Evolutionary conservation across 2,329 filamentous ascomycete genomes (phyloP).

Genomic region (Aspergillus sp.): DNA sequence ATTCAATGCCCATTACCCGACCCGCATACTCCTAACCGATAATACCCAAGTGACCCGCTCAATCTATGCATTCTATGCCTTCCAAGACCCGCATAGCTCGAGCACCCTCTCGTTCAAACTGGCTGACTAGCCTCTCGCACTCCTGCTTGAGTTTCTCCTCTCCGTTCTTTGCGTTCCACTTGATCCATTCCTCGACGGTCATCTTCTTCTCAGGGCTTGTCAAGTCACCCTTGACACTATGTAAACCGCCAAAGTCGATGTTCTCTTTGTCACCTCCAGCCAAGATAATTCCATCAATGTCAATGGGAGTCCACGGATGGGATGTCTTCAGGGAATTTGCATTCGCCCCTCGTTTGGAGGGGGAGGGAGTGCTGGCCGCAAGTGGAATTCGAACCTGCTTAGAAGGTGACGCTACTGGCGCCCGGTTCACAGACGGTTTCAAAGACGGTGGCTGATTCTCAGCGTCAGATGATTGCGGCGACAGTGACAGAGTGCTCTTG

Average conservation of each 20-base stretch:
- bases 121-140: constrained; percentile 78
- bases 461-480: constrained; percentile 75
- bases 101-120: constrained; percentile 81
- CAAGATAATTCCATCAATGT: constrained; percentile 67
- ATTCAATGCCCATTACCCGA: constrained; percentile 21
- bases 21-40: constrained; percentile 16
- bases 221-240: constrained; percentile 60
- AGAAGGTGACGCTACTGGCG: constrained; percentile 37
- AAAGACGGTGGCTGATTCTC: constrained; percentile 77
- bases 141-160: constrained; percentile 77
- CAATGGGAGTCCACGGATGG: constrained; percentile 70
- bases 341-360: constrained; percentile 61
- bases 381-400: constrained; percentile 45
- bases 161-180: constrained; percentile 74
- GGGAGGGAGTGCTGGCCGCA: constrained; percentile 54
- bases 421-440: constrained; percentile 53
- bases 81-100: constrained; percentile 77
- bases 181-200: constrained; percentile 93
- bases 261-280: constrained; percentile 52
- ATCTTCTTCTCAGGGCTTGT: constrained; percentile 79
- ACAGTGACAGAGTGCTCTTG: constrained; percentile 60
- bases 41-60: constrained; percentile 14
- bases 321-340: constrained; percentile 56
- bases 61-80: constrained; percentile 61
- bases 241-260: constrained; percentile 49